These are phyloP conservation scores for Anthostomella pinea DNA, from an alignment of 2,329 filamentous ascomycete genomes.

Conservation along the genomic window DNA sequence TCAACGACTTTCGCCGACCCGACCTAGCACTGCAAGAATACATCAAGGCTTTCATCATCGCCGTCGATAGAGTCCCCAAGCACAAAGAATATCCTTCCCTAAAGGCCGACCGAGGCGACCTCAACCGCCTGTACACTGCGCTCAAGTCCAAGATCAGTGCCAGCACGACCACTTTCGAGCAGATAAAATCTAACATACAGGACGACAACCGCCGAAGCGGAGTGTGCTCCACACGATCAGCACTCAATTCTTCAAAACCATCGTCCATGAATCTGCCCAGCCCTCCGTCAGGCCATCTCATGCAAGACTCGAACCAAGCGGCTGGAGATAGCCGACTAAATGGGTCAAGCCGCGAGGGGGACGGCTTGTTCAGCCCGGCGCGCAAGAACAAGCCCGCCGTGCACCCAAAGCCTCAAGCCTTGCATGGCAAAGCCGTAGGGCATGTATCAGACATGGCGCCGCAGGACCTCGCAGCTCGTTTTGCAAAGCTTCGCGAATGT, in stretches of 20 bases:
- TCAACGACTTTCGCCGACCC: slow-evolving; percentile 61
- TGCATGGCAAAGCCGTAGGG: slow-evolving; percentile 60
- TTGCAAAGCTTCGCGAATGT: slow-evolving; percentile 53
- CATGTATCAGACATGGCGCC: slow-evolving; percentile 35
- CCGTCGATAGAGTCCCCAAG: slow-evolving; percentile 70
- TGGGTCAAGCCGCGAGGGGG: slow-evolving; percentile 1
- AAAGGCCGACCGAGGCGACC: slow-evolving; percentile 50
- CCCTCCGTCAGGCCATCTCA: slow-evolving; percentile 14
- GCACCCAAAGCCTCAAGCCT: slow-evolving; percentile 64
- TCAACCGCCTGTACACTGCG: slow-evolving; percentile 46
- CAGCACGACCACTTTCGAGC: slow-evolving; percentile 49
- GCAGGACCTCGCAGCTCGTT: slow-evolving; percentile 54
- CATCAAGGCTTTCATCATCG: slow-evolving; percentile 75
- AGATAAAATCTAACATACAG: slow-evolving; percentile 61
- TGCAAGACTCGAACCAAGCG: background rate
- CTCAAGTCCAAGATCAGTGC: slow-evolving; percentile 50
- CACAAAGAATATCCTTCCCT: slow-evolving; percentile 72
- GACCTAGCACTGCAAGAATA: slow-evolving; percentile 83
- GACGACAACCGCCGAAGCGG: slow-evolving; percentile 63
- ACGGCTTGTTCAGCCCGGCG: slow-evolving; percentile 1
- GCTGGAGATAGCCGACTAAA: slow-evolving; percentile 1
- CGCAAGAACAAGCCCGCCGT: slow-evolving; percentile 45
- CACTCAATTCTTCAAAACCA: slow-evolving; percentile 7
- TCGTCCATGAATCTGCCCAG: slow-evolving; percentile 14
- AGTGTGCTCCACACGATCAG: slow-evolving; percentile 42